Evolutionary conservation across 169 alveolate genomes (phyloP).

Genomic region (Prorocentrum cordatum): DNA sequence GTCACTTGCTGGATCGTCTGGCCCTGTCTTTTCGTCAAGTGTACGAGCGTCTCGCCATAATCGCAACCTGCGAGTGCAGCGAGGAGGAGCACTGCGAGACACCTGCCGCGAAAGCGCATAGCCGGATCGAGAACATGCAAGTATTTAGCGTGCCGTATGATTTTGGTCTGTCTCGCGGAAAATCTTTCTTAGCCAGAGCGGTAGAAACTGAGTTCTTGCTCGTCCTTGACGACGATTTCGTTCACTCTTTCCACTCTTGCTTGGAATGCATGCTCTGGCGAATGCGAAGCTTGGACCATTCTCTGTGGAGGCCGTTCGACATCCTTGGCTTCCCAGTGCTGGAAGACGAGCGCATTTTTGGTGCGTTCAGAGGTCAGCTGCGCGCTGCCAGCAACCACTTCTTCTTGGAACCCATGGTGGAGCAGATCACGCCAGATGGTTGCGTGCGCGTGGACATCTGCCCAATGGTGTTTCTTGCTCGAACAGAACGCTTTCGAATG

Average conservation of each 20-base stretch:
- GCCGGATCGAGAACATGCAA: background rate
- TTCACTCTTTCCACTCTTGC: slow-evolving; percentile 15
- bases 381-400: background rate
- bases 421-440: background rate
- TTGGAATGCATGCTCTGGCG: slow-evolving; percentile 8
- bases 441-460: slow-evolving; percentile 14
- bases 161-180: slow-evolving; percentile 13
- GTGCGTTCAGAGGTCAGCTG: slow-evolving; percentile 17
- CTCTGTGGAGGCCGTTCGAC: background rate
- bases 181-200: background rate
- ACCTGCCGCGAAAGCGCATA: background rate
- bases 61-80: slow-evolving; percentile 22
- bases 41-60: background rate
- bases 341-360: slow-evolving; percentile 13
- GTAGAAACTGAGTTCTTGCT: background rate
- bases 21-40: background rate
- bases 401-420: background rate
- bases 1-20: slow-evolving; percentile 1
- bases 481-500: background rate
- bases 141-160: slow-evolving; percentile 7
- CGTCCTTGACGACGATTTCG: slow-evolving; percentile 24
- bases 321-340: slow-evolving; percentile 26
- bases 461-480: slow-evolving; percentile 28
- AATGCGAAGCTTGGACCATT: background rate
- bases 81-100: background rate